Evolutionary conservation across 257 asterid species (phyloP), one percentile per base, ranked within the genome.

Genomic region (Galeopsis tetrahit): DNA sequence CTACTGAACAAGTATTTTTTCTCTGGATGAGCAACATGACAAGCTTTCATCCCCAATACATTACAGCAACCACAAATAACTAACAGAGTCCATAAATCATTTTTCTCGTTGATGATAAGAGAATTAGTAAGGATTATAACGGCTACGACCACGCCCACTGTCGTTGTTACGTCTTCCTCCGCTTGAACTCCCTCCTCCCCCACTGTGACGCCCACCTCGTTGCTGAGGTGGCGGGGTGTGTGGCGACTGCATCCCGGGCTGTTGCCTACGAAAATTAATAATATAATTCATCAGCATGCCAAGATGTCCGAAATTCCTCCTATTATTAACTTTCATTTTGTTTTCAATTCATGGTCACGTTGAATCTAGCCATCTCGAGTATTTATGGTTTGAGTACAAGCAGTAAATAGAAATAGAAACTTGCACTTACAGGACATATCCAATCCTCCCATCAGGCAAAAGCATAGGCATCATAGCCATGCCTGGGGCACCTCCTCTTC

Each of bases 391-490:
- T 5, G 21, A 46, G 33, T 55, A 36, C 53, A 21, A 21, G 28
- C 35, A 35, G 40, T 31, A 67, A 56, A 33, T 13, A 48, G 39
- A 32, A 73, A 53, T 49, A 44, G 36, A 71, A 58, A 51, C 40
- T 8, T 75, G 52, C 76, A 89, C 98, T 95, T 86, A 95, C 99
- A 95, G 83, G 69, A 95, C 99, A 82, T 95, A 95, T 87, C 99
- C 99, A 75, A 95, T 90, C 87, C 98, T 87, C 64, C 99, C 99
- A 83, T 95, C 98, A 11, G 99, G 99, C 73, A 95, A 84, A 78
- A 95, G 96, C 99, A 95, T 90, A 6, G 98, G 98, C 92, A 95
- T 86, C 99, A 95, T 95, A 36, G 99, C 94, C 96, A 95, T 85
- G 67, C 99, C 97, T 39, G 99, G 96, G 7, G 90, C n/a, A 52